A percentile compares a stretch with the other conserved stretches of the same genome.
Evolutionary conservation across 108 stramenopile genomes (phyloP).

Genomic region (Nannochloropsis salina): DNA sequence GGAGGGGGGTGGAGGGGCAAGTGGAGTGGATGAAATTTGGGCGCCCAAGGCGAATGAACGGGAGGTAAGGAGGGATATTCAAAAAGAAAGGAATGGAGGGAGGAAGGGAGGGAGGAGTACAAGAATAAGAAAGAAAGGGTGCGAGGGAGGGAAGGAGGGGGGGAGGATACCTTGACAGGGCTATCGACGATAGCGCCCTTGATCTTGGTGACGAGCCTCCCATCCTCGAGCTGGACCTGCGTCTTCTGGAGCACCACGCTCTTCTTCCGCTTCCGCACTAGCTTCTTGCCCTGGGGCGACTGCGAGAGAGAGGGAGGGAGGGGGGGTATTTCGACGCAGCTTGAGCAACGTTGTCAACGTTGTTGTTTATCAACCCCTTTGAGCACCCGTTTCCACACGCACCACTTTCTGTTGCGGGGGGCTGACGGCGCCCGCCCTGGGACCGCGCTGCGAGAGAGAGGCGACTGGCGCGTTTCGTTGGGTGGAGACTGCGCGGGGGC

Average conservation of each 20-base stretch:
- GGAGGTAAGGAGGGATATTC: not conserved
- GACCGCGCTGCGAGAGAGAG: not conserved
- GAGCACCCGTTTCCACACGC: too few species aligned
- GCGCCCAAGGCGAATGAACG: not conserved
- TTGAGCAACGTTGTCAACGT: too few species aligned
- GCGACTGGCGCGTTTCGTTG: not conserved
- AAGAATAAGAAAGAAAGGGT: too few species aligned
- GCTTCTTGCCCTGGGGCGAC: not conserved
- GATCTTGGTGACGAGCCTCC: not conserved
- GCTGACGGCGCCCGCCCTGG: not conserved
- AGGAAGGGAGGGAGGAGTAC: not conserved
- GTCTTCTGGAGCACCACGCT: not conserved
- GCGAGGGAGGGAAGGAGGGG: not conserved
- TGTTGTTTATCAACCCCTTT: too few species aligned
- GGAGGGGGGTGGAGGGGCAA: too few species aligned
- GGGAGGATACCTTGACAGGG: not conserved
- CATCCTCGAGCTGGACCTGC: not conserved
- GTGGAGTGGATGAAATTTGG: not conserved
- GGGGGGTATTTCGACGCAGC: too few species aligned
- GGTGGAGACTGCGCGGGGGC: not conserved
- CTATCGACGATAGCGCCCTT: not conserved
- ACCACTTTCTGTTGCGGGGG: not conserved
- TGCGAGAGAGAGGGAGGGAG: not conserved
- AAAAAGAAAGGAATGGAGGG: not conserved
- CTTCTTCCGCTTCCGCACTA: conserved; percentile 4